These are phyloP conservation scores for Cyclotella choctawhatcheeana DNA, from an alignment of 108 stramenopile species.

Conservation along the genomic window DNA sequence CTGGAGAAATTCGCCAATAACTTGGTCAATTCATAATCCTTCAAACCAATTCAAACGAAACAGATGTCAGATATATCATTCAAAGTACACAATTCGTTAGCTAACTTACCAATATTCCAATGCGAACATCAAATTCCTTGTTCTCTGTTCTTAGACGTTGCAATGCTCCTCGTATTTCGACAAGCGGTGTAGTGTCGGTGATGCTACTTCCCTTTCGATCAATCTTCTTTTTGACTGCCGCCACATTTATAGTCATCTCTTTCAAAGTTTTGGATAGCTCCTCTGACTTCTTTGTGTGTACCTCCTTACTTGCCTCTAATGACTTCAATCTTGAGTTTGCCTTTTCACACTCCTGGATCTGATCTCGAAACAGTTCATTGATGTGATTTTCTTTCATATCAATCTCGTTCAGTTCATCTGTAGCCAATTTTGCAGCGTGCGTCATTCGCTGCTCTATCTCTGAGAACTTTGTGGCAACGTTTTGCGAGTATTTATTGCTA, in stretches of 20 bases:
- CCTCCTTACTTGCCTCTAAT: slow-evolving; percentile 17
- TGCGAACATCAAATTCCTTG: slow-evolving; percentile 35
- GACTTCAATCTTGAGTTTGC: slow-evolving; percentile 7
- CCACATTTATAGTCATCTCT: slow-evolving; percentile 19
- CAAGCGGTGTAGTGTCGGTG: slow-evolving; percentile 39
- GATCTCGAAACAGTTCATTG: slow-evolving; percentile 11
- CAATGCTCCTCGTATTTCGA: slow-evolving; percentile 37
- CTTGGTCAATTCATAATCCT: slow-evolving; percentile 32
- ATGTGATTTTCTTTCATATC: slow-evolving; percentile 22
- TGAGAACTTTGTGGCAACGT: slow-evolving; percentile 14
- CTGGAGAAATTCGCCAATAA: slow-evolving; percentile 12
- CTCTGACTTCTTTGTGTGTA: slow-evolving; percentile 19
- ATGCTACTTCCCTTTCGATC: slow-evolving; percentile 39
- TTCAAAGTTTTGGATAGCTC: slow-evolving; percentile 23
- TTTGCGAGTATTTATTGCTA: slow-evolving; percentile 10
- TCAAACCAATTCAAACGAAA: background rate
- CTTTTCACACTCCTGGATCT: slow-evolving; percentile 21
- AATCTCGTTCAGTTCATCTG: slow-evolving; percentile 21
- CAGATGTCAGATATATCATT: background rate
- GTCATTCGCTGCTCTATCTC: slow-evolving; percentile 13
- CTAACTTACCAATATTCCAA: slow-evolving; percentile 44
- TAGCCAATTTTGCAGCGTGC: slow-evolving; percentile 3
- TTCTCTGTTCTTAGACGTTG: slow-evolving; percentile 42
- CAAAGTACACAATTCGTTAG: background rate
- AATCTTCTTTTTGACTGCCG: slow-evolving; percentile 34